Evolutionary conservation across 2,329 filamentous ascomycete genomes (phyloP), one percentile per base, ranked within the genome.

Genomic region (Ascosphaera pollenicola): DNA sequence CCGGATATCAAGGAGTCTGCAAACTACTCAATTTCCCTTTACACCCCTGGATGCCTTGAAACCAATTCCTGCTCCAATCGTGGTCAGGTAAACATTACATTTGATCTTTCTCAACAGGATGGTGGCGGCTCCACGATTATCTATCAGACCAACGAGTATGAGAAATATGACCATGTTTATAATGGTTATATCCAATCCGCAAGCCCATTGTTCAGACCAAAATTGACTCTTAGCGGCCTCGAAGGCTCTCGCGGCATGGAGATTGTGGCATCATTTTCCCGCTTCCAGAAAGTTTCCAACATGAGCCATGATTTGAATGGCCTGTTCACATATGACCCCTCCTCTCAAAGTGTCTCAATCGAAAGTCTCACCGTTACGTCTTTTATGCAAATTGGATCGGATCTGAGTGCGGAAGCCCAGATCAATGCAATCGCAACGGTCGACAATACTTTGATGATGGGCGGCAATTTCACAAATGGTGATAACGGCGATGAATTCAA

Each of bases 141-240:
- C 6, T 91, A 70, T 53, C 89, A 98, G 57, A 93, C 85, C 15
- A 98, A 98, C 59, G 70, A 91, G 54, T 91, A 77, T 55, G 87
- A 95, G 63, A 98, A 98, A 58, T 95, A 92, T 52, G 89, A 98
- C 53, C 75, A 81, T 47, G 75, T 98, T 42, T 93, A 84, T 58
- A 78, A 77, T 46, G 89, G 85, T 36, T 74, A 74, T 46, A 73
- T 98, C 40, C 83, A 95, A 52, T 75, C 75, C 40, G 74, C 70
- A 39, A 76, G 71, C 8, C 63, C 62, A 44, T 69, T 68, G 16
- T 94, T 94, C 64, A 75, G 75, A 34, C 83, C 87, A 11, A 72
- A 71, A 3, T 74, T 98, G 39, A 92, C 79, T 0, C 61, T 98
- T 35, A 68, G 73, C 0, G 79, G 87, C 3, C 62, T 73, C 17